Percentiles rank a stretch among this genome's conserved stretches.
phyloP scores from a whole-genome alignment of 2,329 filamentous ascomycete species.

The Nemania diffusa region DNA sequence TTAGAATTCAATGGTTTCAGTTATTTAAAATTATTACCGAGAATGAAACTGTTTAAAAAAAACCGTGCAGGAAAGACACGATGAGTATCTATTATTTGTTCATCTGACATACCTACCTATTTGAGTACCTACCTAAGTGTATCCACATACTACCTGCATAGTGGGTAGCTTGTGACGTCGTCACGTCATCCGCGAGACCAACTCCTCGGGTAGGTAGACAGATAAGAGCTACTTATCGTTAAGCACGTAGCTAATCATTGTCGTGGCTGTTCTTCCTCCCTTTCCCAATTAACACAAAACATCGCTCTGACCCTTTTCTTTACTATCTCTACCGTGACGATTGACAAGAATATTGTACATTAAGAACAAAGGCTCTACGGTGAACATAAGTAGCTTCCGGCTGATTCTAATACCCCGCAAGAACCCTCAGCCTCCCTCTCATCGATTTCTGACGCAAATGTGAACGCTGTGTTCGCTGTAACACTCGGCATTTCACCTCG shows the following conservation, averaged over 20 bases:
- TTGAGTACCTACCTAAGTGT: slow-evolving; percentile 8
- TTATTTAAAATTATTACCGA: no score
- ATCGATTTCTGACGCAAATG: background rate
- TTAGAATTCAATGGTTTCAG: no score
- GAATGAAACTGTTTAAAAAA: no score
- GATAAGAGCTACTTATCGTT: slow-evolving; percentile 3
- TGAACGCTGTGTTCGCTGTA: background rate
- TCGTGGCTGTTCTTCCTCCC: slow-evolving; percentile 1
- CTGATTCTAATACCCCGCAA: background rate
- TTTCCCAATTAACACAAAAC: background rate
- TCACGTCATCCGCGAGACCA: slow-evolving; percentile 26
- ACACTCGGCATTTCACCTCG: background rate
- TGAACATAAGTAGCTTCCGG: background rate
- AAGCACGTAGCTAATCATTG: slow-evolving; percentile 1
- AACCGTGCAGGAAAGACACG: no score
- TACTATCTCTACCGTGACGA: background rate
- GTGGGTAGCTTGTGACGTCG: background rate
- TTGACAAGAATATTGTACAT: background rate
- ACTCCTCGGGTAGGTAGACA: background rate
- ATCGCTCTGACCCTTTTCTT: background rate
- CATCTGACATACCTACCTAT: background rate
- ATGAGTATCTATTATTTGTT: no score
- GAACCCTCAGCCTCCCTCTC: background rate
- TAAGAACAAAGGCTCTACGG: background rate
- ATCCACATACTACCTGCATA: no score